Evolutionary conservation across 1,284 basidiomycete genomes (phyloP).

Genomic region (Microbotryomycetes sp.): DNA sequence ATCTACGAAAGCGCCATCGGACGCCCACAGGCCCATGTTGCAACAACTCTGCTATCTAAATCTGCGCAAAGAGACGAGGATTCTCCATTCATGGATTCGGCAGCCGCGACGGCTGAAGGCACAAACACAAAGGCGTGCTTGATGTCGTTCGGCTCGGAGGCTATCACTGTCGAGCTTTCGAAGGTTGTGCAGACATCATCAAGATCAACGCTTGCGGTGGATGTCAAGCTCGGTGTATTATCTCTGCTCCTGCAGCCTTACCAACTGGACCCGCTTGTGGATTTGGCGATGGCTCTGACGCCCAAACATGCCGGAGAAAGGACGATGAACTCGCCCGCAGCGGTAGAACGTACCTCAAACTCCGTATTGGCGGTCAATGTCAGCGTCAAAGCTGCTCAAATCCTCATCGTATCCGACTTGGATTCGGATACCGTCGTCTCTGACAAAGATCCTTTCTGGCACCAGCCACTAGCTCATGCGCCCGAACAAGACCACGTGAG

Average conservation of each 20-base stretch:
- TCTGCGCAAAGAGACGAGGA: not conserved
- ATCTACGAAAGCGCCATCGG: conserved; percentile 37
- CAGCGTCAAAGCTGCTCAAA: not conserved
- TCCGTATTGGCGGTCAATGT: not conserved
- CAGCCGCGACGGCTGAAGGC: conserved; percentile 1
- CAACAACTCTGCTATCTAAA: not conserved
- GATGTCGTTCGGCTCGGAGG: not conserved
- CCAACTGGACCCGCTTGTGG: not conserved
- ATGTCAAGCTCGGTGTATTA: not conserved
- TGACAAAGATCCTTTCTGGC: not conserved
- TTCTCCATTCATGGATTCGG: not conserved
- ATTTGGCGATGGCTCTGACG: not conserved
- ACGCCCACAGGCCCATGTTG: not conserved
- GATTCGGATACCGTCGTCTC: not conserved
- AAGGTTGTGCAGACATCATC: not conserved
- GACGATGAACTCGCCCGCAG: not conserved
- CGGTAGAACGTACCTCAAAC: not conserved
- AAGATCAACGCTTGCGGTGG: not conserved
- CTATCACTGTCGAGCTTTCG: not conserved
- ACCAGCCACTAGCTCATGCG: not conserved
- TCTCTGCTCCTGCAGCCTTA: not conserved
- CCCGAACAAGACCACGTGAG: not conserved
- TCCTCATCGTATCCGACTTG: not conserved
- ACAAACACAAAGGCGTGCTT: conserved; percentile 14
- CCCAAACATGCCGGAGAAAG: not conserved